Percentiles rank a stretch among this genome's conserved stretches.
phyloP scores from a whole-genome alignment of 192 early-diverging fungal species.

The Funneliformis mosseae region DNA sequence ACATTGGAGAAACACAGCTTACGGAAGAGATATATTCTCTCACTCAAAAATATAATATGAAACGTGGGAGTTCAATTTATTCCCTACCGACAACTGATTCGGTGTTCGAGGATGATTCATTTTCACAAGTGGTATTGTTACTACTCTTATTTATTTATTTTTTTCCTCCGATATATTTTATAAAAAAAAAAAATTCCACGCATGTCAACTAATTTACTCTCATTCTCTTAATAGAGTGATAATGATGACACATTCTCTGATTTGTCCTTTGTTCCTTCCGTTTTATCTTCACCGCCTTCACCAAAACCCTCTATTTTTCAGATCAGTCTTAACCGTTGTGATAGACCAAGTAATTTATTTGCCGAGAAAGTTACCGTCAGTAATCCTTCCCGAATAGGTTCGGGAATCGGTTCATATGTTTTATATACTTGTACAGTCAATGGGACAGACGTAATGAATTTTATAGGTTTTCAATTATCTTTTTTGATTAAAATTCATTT shows the following conservation, averaged over 20 bases:
- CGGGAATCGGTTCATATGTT: slow-evolving; percentile 49
- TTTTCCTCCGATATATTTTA: neutral
- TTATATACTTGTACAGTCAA: slow-evolving; percentile 48
- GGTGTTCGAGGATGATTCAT: slow-evolving; percentile 7
- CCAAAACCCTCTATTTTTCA: neutral
- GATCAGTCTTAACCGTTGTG: slow-evolving; percentile 12
- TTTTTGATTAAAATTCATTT: neutral
- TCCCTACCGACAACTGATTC: neutral
- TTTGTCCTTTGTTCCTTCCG: slow-evolving; percentile 9
- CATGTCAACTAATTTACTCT: neutral
- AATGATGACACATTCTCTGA: slow-evolving; percentile 7
- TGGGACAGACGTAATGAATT: slow-evolving; percentile 38
- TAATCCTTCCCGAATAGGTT: slow-evolving; percentile 45
- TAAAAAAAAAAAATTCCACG: neutral
- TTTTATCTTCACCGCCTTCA: neutral
- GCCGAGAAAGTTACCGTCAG: slow-evolving; percentile 43
- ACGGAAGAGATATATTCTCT: neutral
- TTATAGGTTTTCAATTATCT: neutral
- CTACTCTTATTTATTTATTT: neutral
- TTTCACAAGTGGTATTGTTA: slow-evolving; percentile 1
- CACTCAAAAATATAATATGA: neutral
- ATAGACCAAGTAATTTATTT: slow-evolving; percentile 33
- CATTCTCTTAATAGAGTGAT: slow-evolving; percentile 4
- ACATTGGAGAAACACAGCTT: neutral
- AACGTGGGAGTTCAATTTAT: neutral